Base-by-base conservation (phyloP, 345 rosid genomes). In the Populus davidiana region DNA sequence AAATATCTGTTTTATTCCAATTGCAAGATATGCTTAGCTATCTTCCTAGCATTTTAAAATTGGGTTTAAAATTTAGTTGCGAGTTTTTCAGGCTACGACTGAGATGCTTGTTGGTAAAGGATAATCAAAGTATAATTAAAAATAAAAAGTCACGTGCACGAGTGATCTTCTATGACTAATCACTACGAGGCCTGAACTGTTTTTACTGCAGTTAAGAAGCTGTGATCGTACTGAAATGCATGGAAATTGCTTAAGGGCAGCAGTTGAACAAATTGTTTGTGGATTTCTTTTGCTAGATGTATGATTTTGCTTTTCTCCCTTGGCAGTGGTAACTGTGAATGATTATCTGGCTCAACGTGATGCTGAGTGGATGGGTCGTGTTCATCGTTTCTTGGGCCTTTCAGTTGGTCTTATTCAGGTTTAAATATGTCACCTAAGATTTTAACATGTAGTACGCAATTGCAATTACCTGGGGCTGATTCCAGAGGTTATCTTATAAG, bases 311-410 rank as follows among this genome's bases (percentile, higher is more conserved):
- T 84, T 14, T 79, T 77, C 62, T 79, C 63, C 80, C 76, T 82
- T 78, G 76, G 75, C 87, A 94, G 98, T 94, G 88, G 98, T 94
- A 74, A 94, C 98, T 38, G 98, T 94, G 76, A 94, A 94, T 84
- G 97, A 94, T 87, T 94, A 94, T 85, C 86, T 94, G 72, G 98
- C 98, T 72, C 94, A 89, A 81, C 97, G 98, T 74, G 98, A 94
- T 89, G 98, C 98, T 80, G 97, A 94, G 78, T 94, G 98, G 98
- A 94, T 94, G 98, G 98, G 97, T 41, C 97, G 95, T 80, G 93
- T 94, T 84, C 95, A 94, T 88, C 90, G 90, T 71, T 94, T 85
- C 83, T 84, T 94, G 83, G 97, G 97, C 78, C 95, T 94, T 81
- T 93, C 98, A 72, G 97, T 94, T 74, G 98, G 98, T 85, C 93